Conservation (phyloP, 805 yeast genomes). For the Kuraishia capsulata region DNA sequence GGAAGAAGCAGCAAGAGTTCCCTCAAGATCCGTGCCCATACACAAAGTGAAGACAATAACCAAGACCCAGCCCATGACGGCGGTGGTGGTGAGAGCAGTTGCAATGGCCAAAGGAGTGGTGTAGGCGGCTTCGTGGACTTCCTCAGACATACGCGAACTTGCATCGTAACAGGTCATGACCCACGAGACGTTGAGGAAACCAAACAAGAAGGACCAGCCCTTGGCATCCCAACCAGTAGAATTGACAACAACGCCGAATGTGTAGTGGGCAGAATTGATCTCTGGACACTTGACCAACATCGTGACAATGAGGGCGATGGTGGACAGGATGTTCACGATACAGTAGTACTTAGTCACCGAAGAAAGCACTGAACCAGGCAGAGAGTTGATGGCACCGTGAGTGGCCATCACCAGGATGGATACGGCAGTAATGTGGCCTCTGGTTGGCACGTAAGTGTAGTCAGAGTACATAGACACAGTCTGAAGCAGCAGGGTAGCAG, state of each 20-base stretch:
- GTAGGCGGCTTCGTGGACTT: constrained; percentile 42
- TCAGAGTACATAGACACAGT: constrained; percentile 30
- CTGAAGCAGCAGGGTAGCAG: constrained; percentile 36
- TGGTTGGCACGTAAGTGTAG: constrained; percentile 29
- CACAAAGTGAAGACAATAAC: constrained; percentile 36
- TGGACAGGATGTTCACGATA: constrained; percentile 35
- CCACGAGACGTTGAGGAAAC: constrained; percentile 52
- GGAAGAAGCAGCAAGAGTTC: constrained; percentile 18
- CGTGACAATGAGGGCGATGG: constrained; percentile 42
- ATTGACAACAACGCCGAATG: constrained; percentile 38
- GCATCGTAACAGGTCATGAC: constrained; percentile 52
- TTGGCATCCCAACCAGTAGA: constrained; percentile 39
- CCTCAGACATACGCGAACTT: constrained; percentile 47
- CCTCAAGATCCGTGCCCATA: constrained; percentile 29
- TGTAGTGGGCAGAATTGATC: constrained; percentile 32
- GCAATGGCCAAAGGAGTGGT: constrained; percentile 53
- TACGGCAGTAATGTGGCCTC: constrained; percentile 38
- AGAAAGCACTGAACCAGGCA: constrained; percentile 40
- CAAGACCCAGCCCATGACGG: constrained; percentile 39
- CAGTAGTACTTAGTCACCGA: constrained; percentile 43
- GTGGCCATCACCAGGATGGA: constrained; percentile 38
- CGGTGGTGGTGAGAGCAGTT: constrained; percentile 39
- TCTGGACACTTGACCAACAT: constrained; percentile 44
- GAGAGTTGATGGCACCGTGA: constrained; percentile 41
- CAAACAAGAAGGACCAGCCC: constrained; percentile 50